Evolutionary conservation across 78 protist species (phyloP).

Genomic region (Ministeria vibrans): DNA sequence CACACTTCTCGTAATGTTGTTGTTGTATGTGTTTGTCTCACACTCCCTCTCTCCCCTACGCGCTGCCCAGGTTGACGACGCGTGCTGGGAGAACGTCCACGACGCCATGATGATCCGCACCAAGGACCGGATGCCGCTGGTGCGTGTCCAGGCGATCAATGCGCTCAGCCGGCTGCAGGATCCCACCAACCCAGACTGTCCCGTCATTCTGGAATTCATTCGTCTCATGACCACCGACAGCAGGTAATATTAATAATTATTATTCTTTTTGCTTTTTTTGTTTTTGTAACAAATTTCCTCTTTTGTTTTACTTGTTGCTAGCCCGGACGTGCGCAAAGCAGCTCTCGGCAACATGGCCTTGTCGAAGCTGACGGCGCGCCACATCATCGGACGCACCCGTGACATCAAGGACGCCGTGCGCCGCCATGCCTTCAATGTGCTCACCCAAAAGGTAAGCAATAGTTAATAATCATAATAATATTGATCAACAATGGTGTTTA

Average conservation of each 20-base stretch:
- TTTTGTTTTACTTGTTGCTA: not conserved
- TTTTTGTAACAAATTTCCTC: not conserved
- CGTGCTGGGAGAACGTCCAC: not conserved
- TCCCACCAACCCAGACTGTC: not conserved
- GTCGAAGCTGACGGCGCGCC: not conserved
- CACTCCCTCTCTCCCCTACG: too few species aligned
- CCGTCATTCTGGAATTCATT: not conserved
- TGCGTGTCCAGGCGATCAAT: slow-evolving; percentile 16
- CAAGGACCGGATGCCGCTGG: slow-evolving; percentile 23
- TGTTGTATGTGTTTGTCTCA: too few species aligned
- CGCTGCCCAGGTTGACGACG: too few species aligned
- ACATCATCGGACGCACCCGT: not conserved
- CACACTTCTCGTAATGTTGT: too few species aligned
- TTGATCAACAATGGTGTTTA: too few species aligned
- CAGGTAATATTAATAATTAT: not conserved
- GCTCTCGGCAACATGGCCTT: not conserved
- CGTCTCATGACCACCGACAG: not conserved
- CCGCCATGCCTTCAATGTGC: not conserved
- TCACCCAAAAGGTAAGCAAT: slow-evolving; percentile 4
- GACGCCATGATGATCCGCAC: not conserved
- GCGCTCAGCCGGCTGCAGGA: slow-evolving; percentile 29
- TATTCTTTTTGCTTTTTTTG: not conserved
- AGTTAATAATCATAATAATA: too few species aligned
- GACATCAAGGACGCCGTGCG: slow-evolving; percentile 14
- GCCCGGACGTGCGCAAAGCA: slow-evolving; percentile 14